These are phyloP conservation scores for Didymella segeticola DNA, from an alignment of 2,329 filamentous ascomycete species.

Conservation along the genomic window DNA sequence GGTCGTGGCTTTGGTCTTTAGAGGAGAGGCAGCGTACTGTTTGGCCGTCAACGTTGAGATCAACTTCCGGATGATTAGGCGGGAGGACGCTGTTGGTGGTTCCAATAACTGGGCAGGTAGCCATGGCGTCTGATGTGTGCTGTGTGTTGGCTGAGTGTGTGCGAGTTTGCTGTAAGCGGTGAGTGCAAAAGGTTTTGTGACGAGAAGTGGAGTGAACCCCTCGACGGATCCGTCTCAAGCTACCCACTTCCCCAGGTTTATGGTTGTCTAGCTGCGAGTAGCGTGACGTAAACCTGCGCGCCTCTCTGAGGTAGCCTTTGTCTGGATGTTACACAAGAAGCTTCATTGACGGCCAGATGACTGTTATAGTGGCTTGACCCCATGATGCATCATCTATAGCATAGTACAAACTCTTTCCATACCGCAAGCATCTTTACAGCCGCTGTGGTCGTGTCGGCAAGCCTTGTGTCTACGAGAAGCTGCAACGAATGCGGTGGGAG, in stretches of 20 bases:
- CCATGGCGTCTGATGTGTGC: conserved; percentile 18
- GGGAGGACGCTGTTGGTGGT: conserved; percentile 54
- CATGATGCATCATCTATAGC: not conserved
- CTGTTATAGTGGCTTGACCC: not conserved
- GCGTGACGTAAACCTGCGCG: conserved; percentile 11
- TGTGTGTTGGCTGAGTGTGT: not conserved
- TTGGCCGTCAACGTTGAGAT: conserved; percentile 50
- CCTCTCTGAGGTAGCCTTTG: not conserved
- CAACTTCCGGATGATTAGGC: conserved; percentile 52
- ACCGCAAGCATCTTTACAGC: not conserved
- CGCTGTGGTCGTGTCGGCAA: not conserved
- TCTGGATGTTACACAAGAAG: not conserved
- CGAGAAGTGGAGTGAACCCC: conserved; percentile 5
- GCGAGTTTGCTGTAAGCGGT: not conserved
- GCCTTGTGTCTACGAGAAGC: not conserved
- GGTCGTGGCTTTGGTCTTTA: not conserved
- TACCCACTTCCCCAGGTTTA: conserved; percentile 16
- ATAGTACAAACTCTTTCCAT: not conserved
- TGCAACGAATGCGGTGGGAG: not conserved
- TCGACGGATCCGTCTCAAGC: conserved; percentile 7
- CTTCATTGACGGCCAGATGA: not conserved
- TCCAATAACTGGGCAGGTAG: conserved; percentile 49
- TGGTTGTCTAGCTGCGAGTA: conserved; percentile 5
- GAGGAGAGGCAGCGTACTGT: conserved; percentile 14
- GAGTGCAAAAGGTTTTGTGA: conserved; percentile 5